phyloP scores from a whole-genome alignment of 495 filamentous ascomycete genomes.

The Friedmanniomyces endolithicus region DNA sequence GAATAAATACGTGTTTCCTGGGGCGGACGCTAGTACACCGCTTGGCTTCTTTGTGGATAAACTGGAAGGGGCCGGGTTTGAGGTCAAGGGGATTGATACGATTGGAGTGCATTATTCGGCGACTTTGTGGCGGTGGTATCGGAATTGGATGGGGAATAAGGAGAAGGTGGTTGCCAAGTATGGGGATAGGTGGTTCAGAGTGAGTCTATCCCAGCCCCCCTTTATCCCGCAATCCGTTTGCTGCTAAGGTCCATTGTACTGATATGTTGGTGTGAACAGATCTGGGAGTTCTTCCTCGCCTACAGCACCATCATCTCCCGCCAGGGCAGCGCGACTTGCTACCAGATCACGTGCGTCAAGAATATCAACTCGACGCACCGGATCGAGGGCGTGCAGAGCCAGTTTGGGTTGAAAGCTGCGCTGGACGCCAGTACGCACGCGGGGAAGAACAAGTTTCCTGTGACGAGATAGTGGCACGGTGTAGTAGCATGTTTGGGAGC shows the following conservation, averaged over 20 bases:
- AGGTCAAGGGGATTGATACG: constrained; percentile 67
- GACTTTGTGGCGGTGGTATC: constrained; percentile 96
- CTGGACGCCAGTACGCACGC: constrained; percentile 28
- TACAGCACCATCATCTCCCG: constrained; percentile 85
- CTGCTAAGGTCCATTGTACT: too few relatives aligned
- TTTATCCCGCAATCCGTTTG: too few relatives aligned
- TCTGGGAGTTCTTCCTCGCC: constrained; percentile 98
- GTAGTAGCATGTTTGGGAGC: too few relatives aligned
- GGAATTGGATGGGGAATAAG: constrained; percentile 94
- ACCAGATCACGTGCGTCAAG: constrained; percentile 91
- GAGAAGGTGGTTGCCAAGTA: constrained; percentile 95
- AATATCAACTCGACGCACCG: constrained; percentile 96
- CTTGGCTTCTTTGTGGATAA: constrained; percentile 57
- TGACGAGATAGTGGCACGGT: background rate
- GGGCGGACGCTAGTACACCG: constrained; percentile 74
- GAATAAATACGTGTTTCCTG: constrained; percentile 89
- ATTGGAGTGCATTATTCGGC: constrained; percentile 95
- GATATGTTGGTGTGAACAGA: constrained; percentile 38
- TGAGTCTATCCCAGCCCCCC: constrained; percentile 38
- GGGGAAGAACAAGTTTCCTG: constrained; percentile 8
- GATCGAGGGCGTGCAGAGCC: constrained; percentile 67
- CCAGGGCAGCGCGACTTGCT: constrained; percentile 89
- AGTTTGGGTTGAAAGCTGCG: constrained; percentile 66
- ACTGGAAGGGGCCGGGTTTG: constrained; percentile 65
- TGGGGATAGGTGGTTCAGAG: constrained; percentile 88